phyloP scores from a whole-genome alignment of 169 alveolate species.

The Blepharisma undulans region DNA sequence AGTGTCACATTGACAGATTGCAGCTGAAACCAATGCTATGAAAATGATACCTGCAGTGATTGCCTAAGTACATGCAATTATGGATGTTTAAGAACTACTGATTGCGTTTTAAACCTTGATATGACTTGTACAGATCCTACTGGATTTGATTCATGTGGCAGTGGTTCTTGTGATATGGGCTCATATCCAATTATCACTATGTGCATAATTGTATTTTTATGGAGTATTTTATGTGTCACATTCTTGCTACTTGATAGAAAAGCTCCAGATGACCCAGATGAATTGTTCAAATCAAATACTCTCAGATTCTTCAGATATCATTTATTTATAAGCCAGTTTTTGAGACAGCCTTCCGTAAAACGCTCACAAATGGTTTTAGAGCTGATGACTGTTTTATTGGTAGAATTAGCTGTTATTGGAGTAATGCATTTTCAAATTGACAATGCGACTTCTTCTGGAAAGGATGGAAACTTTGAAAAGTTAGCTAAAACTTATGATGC shows the following conservation, averaged over 20 bases:
- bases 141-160: neutral
- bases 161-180: neutral
- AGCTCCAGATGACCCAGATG: neutral
- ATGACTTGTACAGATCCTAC: neutral
- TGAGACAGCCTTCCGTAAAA: neutral
- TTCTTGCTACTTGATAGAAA: neutral
- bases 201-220: neutral
- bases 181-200: neutral
- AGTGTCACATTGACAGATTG: neutral
- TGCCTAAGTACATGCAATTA: neutral
- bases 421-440: neutral
- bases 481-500: neutral
- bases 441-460: neutral
- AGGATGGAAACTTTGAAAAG: neutral
- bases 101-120: neutral
- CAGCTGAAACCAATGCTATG: neutral
- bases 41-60: neutral
- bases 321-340: neutral
- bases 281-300: neutral
- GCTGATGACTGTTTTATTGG: neutral
- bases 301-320: neutral
- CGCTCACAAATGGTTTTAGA: neutral
- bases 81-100: neutral
- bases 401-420: neutral
- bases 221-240: neutral